Base-by-base conservation (phyloP, 495 filamentous ascomycete species). In the Penicillium daleae region DNA sequence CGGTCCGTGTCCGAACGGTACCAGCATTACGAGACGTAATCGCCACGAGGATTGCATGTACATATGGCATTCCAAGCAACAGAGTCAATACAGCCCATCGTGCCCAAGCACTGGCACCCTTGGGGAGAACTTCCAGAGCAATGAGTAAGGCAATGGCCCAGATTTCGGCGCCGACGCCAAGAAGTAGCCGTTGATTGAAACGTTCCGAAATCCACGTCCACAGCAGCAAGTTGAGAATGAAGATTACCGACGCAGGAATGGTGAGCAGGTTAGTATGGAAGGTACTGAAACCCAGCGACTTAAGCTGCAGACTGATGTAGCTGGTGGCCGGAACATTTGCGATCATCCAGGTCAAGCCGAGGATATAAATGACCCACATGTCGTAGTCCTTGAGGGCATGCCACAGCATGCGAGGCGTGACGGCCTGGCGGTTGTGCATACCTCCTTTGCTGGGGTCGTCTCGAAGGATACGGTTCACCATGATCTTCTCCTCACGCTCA, bases 381-480 rank as follows among this genome's bases (percentile, higher is more conserved):
- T 88, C 81, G 70, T 76, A 85, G 63, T 89, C 84, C 37, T 70
- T 74, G 44, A 85, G 57, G 0, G 77, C 75, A 35, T 80, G 76
- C 66, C 77, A 83, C 37, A 89, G 67, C n/a, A 77, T 63, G 15
- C 56, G 59, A 2, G 74, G 76, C 0, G 75, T 79, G 7, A 89
- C 76, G 0, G 77, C 76, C 66, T 87, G 76, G 3, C 80, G 79
- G 63, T 88, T 89, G 74, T 88, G 82, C 86, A 88, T 88, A 63
- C 69, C 67, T n/a, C 85, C 85, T 71, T 92, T 91, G 50, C 79
- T 84, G 0, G 90, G 90, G 67, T 92, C 89, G 40, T 92, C 90
- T 9, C 89, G 83, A 13, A 92, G 74, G 4, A 92, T 78, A 8
- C 89, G 84, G 66, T 90, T 93, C 17, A 91, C 88, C 50, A 92